Evolutionary conservation across 805 yeast species (phyloP), one percentile per base, ranked within the genome.

Genomic region (Priceomyces fermenticarens): DNA sequence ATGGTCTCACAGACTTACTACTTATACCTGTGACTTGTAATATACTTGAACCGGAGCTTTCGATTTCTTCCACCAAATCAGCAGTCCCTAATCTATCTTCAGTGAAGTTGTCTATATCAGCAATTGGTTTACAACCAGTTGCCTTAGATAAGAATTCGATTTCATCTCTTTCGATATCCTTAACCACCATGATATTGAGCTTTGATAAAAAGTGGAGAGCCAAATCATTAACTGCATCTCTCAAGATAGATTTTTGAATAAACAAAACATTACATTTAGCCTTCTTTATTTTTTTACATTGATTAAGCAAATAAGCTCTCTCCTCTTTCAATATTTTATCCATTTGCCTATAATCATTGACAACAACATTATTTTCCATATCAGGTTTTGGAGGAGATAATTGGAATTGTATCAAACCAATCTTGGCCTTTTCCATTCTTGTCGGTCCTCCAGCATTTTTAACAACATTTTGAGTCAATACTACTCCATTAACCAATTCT

Each of bases 291-390:
- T 88, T 88, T 67, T 93, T 93, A 73, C 97, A 90, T 61, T 93
- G 86, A 63, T 91, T 91, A 60, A 93, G 77, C 58, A 93, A 71
- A 62, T 93, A 93, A 23, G 96, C 93, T 62, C 99, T 83, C 74
- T 93, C 99, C 69, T 93, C 99, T 61, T 95, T 93, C 60, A 93
- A 75, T 53, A 93, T 93, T 71, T 91, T 93, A 67, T 93, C 99
- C 99, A 93, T 93, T 68, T 93, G 99, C 67, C 99, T 81, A 72
- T 93, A 93, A 65, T 93, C 99, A 60, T 87, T 93, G 41, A 93
- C 98, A 43, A 93, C 96, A 37, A 93, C 91, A 60, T 90, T 91
- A 65, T 93, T 93, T 70, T 93, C 99, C 85, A 95, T 85, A 60
- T 89, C 97, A 14, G 97, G 97, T 62, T 89, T 89, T 50, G 97